Base-by-base conservation (phyloP, 106 monocot genomes). In the Ottelia alismoides region DNA sequence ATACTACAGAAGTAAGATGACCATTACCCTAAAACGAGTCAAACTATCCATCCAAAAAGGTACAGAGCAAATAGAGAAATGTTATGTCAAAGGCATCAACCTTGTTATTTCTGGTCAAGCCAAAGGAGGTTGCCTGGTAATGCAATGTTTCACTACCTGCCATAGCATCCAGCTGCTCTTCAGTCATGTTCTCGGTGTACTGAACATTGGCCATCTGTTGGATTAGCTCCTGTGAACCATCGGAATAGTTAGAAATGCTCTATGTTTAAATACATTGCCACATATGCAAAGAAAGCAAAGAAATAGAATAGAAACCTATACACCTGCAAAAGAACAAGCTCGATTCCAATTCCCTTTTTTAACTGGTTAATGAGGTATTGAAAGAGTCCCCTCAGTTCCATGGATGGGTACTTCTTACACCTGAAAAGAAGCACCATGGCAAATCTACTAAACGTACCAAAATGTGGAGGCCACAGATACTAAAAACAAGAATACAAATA, bases 121-220 rank as follows among this genome's bases (percentile, higher is more conserved):
- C 98, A 85, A 90, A 85, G 5, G 78, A 60, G 27, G 72, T 81
- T 32, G 78, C 76, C 51, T 90, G 85, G 63, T 57, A 72, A 25
- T 85, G 68, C 52, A 98, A 79, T 25, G 90, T 86, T 43, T 98
- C 98, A 75, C 98, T 83, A 49, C 98, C 98, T 43, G 98, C 79
- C 98, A 98, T 85, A 62, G 98, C 82, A 60, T 98, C 90, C 48
- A 98, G 74, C 66, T 98, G 98, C 18, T 98, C 98, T 58, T 98
- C 98, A 9, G 98, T 98, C 89, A 98, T 86, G 65, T 90, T 98
- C 53, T 98, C 98, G 26, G 90, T 90, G 59, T 85, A 86, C 22
- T 79, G 90, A 47, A 98, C 76, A 71, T 90, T 98, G 47, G 98
- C 89, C 98, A 98, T 98, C 72, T 98, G 98, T 63, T 98, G 85